A percentile compares a stretch with the other conserved stretches of the same genome.
Evolutionary conservation across 441 rosid genomes (phyloP).

Genomic region (Omphalea diandra): DNA sequence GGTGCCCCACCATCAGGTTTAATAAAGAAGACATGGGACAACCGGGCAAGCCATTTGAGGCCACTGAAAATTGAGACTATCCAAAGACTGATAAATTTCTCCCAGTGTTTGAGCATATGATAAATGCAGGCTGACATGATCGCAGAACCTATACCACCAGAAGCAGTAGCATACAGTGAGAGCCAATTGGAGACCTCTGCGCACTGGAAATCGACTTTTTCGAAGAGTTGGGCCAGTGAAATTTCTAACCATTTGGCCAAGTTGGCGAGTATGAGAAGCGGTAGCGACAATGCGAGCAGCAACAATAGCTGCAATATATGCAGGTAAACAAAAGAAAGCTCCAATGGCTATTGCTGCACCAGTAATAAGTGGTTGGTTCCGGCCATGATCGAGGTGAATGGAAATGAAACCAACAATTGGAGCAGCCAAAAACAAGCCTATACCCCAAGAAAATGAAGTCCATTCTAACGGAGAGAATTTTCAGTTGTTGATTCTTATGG

Average conservation of each 20-base stretch:
- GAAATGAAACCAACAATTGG: slow-evolving; percentile 38
- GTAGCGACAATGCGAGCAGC: slow-evolving; percentile 36
- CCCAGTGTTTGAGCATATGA: slow-evolving; percentile 45
- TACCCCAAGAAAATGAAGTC: slow-evolving; percentile 58
- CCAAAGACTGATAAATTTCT: slow-evolving; percentile 45
- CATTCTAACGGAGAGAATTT: slow-evolving; percentile 53
- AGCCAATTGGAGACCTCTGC: slow-evolving; percentile 55
- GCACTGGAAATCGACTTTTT: slow-evolving; percentile 28
- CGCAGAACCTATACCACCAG: slow-evolving; percentile 53
- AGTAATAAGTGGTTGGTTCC: slow-evolving; percentile 33
- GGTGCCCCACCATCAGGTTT: slow-evolving; percentile 28
- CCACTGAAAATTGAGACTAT: slow-evolving; percentile 66
- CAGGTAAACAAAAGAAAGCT: slow-evolving; percentile 50
- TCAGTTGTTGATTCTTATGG: slow-evolving; percentile 25
- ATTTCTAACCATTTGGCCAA: slow-evolving; percentile 44
- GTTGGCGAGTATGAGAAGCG: slow-evolving; percentile 57
- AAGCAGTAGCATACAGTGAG: slow-evolving; percentile 47
- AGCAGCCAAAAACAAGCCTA: slow-evolving; percentile 46
- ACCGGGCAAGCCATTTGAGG: slow-evolving; percentile 49
- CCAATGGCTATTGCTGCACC: slow-evolving; percentile 52
- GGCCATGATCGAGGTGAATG: slow-evolving; percentile 43
- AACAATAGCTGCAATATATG: slow-evolving; percentile 39
- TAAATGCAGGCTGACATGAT: slow-evolving; percentile 48
- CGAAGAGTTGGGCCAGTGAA: slow-evolving; percentile 34
- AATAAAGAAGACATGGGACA: slow-evolving; percentile 28